A percentile compares a stretch with the other conserved stretches of the same genome.
phyloP scores from a whole-genome alignment of 2,329 filamentous ascomycete genomes.

The Paramyrothecium roridum region DNA sequence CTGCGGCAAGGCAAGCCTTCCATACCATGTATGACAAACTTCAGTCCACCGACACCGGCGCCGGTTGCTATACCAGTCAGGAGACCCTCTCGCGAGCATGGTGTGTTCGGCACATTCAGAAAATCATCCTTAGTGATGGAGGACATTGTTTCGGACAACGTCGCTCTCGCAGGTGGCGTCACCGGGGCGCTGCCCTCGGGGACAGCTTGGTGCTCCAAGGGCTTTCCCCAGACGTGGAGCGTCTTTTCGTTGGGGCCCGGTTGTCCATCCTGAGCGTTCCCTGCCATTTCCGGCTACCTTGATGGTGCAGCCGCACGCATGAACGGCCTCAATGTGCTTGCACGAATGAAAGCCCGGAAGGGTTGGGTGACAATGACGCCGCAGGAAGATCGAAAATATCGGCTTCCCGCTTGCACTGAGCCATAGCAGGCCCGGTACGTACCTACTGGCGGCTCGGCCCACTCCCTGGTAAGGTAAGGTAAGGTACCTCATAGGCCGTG shows the following conservation, averaged over 20 bases:
- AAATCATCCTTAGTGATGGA: constrained; percentile 69
- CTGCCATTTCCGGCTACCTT: constrained; percentile 32
- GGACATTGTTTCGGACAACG: constrained; percentile 59
- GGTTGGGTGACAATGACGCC: constrained; percentile 10
- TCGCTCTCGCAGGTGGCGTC: constrained; percentile 24
- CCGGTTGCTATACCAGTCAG: constrained; percentile 80
- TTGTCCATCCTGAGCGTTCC: constrained; percentile 21
- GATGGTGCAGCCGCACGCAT: constrained; percentile 20
- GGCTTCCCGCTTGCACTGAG: constrained; percentile 2
- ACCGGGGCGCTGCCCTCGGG: constrained; percentile 13
- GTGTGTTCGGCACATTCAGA: constrained; percentile 68
- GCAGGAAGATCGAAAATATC: constrained; percentile 19
- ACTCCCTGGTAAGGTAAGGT: constrained; percentile 16
- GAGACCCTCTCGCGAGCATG: constrained; percentile 80
- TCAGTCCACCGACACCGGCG: constrained; percentile 70
- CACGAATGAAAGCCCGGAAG: not conserved
- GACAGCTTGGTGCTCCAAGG: constrained; percentile 20
- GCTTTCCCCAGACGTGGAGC: constrained; percentile 33
- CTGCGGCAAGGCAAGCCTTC: constrained; percentile 4
- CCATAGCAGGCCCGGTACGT: not conserved
- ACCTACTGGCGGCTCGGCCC: constrained; percentile 8
- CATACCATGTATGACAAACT: constrained; percentile 73
- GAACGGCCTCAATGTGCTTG: constrained; percentile 10
- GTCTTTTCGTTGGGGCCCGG: constrained; percentile 23
- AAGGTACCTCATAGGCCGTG: no score